phyloP scores from a whole-genome alignment of 2,329 filamentous ascomycete genomes.

The Diaporthe eres region DNA sequence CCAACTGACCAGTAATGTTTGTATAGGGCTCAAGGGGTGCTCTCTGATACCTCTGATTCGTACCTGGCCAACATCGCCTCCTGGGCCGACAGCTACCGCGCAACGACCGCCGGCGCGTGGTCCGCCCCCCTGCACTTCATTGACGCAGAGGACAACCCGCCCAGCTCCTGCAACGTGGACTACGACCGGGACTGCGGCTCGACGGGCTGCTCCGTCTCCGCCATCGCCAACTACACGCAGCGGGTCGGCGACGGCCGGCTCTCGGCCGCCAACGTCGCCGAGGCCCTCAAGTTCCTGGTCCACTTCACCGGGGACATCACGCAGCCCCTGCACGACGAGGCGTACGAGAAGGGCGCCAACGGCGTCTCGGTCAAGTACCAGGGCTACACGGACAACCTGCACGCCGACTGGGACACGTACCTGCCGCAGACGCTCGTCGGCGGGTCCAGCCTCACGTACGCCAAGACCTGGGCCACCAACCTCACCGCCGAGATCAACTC shows the following conservation, averaged over 20 bases:
- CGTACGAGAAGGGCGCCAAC: constrained; percentile 68
- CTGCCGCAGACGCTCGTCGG: constrained; percentile 60
- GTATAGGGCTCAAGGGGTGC: constrained; percentile 50
- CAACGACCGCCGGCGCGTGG: constrained; percentile 61
- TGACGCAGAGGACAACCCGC: constrained; percentile 67
- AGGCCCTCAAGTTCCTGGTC: constrained; percentile 57
- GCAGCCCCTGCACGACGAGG: constrained; percentile 68
- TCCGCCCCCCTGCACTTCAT: constrained; percentile 65
- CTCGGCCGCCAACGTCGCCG: constrained; percentile 43
- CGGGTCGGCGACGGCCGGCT: constrained; percentile 43
- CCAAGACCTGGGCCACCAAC: constrained; percentile 53
- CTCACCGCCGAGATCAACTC: constrained; percentile 54
- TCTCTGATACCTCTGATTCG: constrained; percentile 49
- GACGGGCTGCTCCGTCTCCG: constrained; percentile 60
- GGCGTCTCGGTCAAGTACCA: constrained; percentile 68
- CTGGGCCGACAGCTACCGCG: constrained; percentile 65
- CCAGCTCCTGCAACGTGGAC: constrained; percentile 59
- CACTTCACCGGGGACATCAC: constrained; percentile 71
- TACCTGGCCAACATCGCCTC: constrained; percentile 59
- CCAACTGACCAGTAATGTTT: not conserved
- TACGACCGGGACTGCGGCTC: constrained; percentile 60
- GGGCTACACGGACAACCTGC: constrained; percentile 68
- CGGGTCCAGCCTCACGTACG: constrained; percentile 49
- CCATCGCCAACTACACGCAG: constrained; percentile 55
- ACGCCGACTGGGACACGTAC: constrained; percentile 72